Evolutionary conservation across 1,139 yeast species (phyloP), one percentile per base, ranked within the genome.

Genomic region (Candida freyschussii): DNA sequence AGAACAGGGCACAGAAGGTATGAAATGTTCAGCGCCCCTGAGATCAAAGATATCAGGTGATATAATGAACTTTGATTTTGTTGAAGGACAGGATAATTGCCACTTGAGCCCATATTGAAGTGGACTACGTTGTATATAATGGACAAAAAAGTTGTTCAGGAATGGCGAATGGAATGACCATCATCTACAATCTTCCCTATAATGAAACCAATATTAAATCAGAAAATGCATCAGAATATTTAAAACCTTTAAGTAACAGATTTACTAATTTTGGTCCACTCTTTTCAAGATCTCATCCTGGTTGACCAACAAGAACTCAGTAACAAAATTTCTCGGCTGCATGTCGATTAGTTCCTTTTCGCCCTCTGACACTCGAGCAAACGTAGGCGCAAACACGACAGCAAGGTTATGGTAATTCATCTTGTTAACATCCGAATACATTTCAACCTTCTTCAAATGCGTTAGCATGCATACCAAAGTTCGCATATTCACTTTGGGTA

Each of bases 321-420:
- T 81, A 22, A 81, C 75, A 32, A 75, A 82, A 48, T 86, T 87
- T 53, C 94, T 72, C 39, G 76, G 72, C 16, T 81, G 83, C 86
- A 87, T 87, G 55, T 91, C 98, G 34, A 68, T 53, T 60, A 91
- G 77, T 56, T 93, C 98, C 40, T 82, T 73, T 44, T 83, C 87
- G 5, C 95, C 95, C 17, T 78, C 71, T 40, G 69, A 65, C 47
- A 87, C 96, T 40, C 96, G 67, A 0, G 87, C 83, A 32, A 91
- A 63, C 4, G 97, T 87, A 2, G 99, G 98, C 0, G 97, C 96
- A 67, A 91, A 91, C 13, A 91, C 96, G 31, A 93, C 91, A 1
- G 96, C 82, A 37, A 93, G 60, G 50, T 93, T 87, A 55, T 78
- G 77, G 45, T 73, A 64, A 20, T 75, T 84, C 99, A 91, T 91